Base-by-base conservation (phyloP, 768 basidiomycete species). In the Lentinula lateritia region DNA sequence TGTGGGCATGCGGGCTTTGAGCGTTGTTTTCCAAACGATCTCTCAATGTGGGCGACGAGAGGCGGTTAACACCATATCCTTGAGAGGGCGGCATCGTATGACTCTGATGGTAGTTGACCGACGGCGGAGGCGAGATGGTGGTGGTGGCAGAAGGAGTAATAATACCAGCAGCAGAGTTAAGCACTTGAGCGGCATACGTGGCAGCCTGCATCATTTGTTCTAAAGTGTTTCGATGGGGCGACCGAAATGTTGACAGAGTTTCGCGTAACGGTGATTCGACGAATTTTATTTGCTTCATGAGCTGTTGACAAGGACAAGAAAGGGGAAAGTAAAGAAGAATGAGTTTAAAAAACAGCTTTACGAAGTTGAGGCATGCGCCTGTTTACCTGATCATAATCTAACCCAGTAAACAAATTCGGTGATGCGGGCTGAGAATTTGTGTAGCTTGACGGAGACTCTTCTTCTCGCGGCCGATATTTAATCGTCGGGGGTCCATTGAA, bases 201-300 rank as follows among this genome's bases (percentile, higher is more conserved):
- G 80, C 80, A 52, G 73, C 75, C 66, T 80, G 76, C 53, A 79
- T 50, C 78, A 80, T 79, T 45, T 71, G 68, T 34, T 77, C 77
- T 60, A 80, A 64, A 16, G 72, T 50, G 5, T 59, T 46, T 18
- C 45, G 58, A 36, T 50, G 45, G 13, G 42, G 58, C 12, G 46
- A 41, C 4, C 28, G 55, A 32, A 43, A 28, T 8, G 38, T 38
- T 5, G 53, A 38, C 15, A 43, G 41, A 39, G 16, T 59, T n/a
- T 43, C 32, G n/a, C 46, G 58, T 15, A 59, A n/a, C n/a, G 58
- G 48, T 10, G 42, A 35, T n/a, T 59, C 58, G 42, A 59, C 41
- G 12, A 48, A 39, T 39, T 59, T 59, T 15, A 59, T 50, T 16
- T 59, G 58, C 46, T 59, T 59, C 58, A 46, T 50, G 6, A 59